Evolutionary conservation across 2,329 filamentous ascomycete genomes (phyloP).

Genomic region (Colletotrichum gigasporum): DNA sequence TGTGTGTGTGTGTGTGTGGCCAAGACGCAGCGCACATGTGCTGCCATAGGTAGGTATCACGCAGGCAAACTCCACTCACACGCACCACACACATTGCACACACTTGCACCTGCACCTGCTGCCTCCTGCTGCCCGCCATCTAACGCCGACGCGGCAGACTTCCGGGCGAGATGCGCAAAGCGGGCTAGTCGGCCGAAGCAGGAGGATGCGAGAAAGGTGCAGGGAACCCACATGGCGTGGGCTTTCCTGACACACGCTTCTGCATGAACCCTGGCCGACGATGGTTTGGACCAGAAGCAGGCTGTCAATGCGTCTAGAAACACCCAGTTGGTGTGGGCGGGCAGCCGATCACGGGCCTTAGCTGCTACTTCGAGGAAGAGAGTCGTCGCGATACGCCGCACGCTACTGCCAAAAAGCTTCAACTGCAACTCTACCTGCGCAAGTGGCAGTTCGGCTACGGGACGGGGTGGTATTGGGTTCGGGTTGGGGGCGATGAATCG

Average conservation of each 20-base stretch:
- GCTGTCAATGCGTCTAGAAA: constrained; percentile 22
- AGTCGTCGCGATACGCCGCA: too few species aligned
- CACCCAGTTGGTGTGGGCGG: too few species aligned
- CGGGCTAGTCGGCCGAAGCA: constrained; percentile 2
- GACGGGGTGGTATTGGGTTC: neutral
- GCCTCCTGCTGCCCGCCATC: neutral
- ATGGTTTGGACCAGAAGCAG: constrained; percentile 6
- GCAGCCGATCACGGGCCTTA: too few species aligned
- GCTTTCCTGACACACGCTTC: constrained; percentile 22
- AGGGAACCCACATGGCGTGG: constrained; percentile 10
- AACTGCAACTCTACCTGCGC: neutral
- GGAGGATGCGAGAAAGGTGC: neutral
- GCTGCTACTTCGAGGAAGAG: too few species aligned
- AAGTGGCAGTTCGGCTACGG: neutral
- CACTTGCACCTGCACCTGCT: neutral
- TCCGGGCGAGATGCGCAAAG: constrained; percentile 8
- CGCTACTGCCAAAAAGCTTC: neutral
- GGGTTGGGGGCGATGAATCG: constrained; percentile 9
- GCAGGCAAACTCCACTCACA: neutral
- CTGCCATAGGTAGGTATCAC: neutral
- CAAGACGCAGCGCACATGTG: neutral
- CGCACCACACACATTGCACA: too few species aligned
- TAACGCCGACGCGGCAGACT: constrained; percentile 6
- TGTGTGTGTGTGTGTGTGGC: constrained; percentile 1
- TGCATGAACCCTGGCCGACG: constrained; percentile 19